A percentile compares a stretch with the other conserved stretches of the same genome.
Conservation (phyloP, 2,329 filamentous ascomycete species). For the Dactylellina haptotyla region DNA sequence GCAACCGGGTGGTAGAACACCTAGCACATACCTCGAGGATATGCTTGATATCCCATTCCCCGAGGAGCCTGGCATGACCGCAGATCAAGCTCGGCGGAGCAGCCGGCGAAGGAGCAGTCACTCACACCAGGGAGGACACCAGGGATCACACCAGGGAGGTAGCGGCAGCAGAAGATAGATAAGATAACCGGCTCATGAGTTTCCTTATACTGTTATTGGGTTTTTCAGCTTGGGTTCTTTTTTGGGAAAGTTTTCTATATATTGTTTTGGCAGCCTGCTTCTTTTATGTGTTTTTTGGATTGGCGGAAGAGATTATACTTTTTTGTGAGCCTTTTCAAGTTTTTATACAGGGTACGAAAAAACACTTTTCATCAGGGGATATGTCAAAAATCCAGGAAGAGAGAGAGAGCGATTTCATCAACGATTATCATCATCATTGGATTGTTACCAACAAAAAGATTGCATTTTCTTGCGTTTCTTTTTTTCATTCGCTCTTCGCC, state of each 20-base stretch:
- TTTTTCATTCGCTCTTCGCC: not conserved
- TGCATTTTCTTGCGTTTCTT: constrained; percentile 6
- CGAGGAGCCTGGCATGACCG: constrained; percentile 64
- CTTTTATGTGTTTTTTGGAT: too few relatives aligned
- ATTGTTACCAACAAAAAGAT: not conserved
- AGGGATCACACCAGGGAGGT: not conserved
- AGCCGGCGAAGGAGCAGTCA: constrained; percentile 42
- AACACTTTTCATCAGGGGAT: too few relatives aligned
- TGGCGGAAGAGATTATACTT: too few relatives aligned
- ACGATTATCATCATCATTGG: not conserved
- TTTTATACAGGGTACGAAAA: too few relatives aligned
- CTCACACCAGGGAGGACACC: constrained; percentile 15
- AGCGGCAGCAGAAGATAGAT: constrained; percentile 34
- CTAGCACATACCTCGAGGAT: constrained; percentile 90
- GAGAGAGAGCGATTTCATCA: not conserved
- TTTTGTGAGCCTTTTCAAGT: too few relatives aligned
- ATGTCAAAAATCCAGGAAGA: too few relatives aligned
- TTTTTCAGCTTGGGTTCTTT: constrained; percentile 20
- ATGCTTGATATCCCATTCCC: constrained; percentile 70
- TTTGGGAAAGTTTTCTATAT: too few relatives aligned
- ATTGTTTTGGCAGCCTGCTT: too few relatives aligned
- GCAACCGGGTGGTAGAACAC: constrained; percentile 76
- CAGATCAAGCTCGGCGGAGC: constrained; percentile 49
- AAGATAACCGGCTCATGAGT: constrained; percentile 12
- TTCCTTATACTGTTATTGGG: constrained; percentile 12